Percentiles rank a stretch among this genome's conserved stretches.
These are phyloP conservation scores for Stephania japonica DNA, from an alignment of 164 flowering plant species.

Conservation along the genomic window DNA sequence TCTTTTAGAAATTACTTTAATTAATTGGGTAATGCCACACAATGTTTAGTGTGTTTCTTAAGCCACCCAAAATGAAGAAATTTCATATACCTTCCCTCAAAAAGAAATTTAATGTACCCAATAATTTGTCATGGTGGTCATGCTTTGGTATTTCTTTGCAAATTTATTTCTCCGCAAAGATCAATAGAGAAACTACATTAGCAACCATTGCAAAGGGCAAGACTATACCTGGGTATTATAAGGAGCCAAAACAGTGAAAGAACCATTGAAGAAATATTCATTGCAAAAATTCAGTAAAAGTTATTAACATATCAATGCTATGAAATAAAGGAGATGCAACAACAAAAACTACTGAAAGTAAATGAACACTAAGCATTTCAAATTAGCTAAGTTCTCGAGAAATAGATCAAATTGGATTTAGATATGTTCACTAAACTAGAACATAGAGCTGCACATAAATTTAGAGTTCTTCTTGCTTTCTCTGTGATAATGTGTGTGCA, in stretches of 20 bases:
- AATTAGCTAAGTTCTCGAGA: not conserved
- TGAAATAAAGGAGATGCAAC: not conserved
- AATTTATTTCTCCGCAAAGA: not conserved
- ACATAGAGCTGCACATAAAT: conserved; percentile 81
- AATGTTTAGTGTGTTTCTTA: no score
- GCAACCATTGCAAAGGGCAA: not conserved
- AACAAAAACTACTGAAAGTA: not conserved
- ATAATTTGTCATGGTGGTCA: not conserved
- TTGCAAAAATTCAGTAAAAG: not conserved
- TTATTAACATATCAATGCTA: not conserved
- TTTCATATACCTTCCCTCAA: no score
- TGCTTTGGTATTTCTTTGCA: not conserved
- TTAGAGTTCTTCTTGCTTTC: conserved; percentile 66
- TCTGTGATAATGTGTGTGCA: conserved; percentile 79
- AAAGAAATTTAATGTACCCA: no score
- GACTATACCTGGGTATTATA: not conserved
- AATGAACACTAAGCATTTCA: not conserved
- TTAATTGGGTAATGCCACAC: no score
- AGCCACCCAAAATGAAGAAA: no score
- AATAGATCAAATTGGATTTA: not conserved
- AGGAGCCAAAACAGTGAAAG: not conserved
- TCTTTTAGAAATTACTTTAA: no score
- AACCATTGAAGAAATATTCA: not conserved
- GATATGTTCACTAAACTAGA: conserved; percentile 53
- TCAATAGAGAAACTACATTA: not conserved